Conservation (phyloP, 2,329 filamentous ascomycete species). For the Fusarium buharicum region DNA sequence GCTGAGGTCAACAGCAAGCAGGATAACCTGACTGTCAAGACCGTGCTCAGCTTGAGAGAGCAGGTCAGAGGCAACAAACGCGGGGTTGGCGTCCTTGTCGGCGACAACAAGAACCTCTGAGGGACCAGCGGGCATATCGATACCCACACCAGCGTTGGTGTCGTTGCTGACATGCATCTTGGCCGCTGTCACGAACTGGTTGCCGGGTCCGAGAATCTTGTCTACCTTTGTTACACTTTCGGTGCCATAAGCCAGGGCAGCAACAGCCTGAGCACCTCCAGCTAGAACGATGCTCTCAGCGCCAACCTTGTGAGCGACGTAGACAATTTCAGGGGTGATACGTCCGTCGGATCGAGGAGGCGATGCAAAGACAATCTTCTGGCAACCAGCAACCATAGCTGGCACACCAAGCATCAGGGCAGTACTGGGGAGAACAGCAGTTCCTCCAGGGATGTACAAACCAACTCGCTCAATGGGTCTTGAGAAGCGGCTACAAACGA, state of each 20-base stretch:
- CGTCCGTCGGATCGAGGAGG: constrained; percentile 90
- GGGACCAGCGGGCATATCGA: constrained; percentile 98
- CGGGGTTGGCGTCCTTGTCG: constrained; percentile 86
- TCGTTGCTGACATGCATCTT: constrained; percentile 99
- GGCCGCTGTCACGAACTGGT: constrained; percentile 97
- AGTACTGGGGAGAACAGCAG: constrained; percentile 95
- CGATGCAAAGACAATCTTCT: constrained; percentile 92
- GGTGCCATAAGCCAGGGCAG: constrained; percentile 96
- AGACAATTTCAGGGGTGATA: constrained; percentile 96
- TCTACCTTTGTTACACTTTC: constrained; percentile 95
- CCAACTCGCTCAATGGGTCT: constrained; percentile 96
- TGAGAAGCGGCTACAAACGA: constrained; percentile 91
- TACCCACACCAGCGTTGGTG: constrained; percentile 92
- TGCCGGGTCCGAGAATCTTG: constrained; percentile 97
- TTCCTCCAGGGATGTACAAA: constrained; percentile 94
- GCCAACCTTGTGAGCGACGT: constrained; percentile 95
- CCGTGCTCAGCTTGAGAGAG: constrained; percentile 97
- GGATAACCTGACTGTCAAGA: constrained; percentile 92
- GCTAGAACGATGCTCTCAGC: constrained; percentile 96
- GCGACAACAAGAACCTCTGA: constrained; percentile 97
- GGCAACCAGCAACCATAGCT: constrained; percentile 95
- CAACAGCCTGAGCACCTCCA: constrained; percentile 93
- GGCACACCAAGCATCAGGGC: constrained; percentile 98
- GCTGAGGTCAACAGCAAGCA: constrained; percentile 83
- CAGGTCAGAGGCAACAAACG: constrained; percentile 94